Conservation (phyloP, 805 yeast genomes). For the Ogataea siamensis region DNA sequence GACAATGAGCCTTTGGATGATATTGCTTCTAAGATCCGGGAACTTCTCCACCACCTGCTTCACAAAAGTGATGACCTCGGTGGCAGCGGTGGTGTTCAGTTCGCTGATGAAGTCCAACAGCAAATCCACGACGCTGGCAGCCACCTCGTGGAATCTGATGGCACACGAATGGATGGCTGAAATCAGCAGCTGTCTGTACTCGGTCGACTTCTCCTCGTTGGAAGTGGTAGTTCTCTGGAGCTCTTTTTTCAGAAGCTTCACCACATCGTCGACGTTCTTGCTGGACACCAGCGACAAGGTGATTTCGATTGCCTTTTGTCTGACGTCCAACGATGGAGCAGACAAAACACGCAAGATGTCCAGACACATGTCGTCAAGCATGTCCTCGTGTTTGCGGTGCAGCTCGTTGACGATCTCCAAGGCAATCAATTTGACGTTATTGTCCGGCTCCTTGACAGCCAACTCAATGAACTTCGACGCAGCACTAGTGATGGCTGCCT, state of each 20-base stretch:
- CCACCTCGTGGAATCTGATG: slow-evolving; percentile 83
- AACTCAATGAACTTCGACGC: slow-evolving; percentile 85
- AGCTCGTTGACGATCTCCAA: slow-evolving; percentile 81
- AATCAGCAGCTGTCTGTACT: slow-evolving; percentile 85
- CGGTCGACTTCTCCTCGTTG: slow-evolving; percentile 76
- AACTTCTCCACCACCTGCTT: slow-evolving; percentile 92
- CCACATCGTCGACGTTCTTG: slow-evolving; percentile 92
- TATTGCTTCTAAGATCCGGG: slow-evolving; percentile 70
- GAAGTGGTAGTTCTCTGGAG: slow-evolving; percentile 67
- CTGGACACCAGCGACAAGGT: slow-evolving; percentile 77
- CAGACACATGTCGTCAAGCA: slow-evolving; percentile 76
- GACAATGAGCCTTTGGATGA: slow-evolving; percentile 59
- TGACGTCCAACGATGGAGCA: slow-evolving; percentile 89
- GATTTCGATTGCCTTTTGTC: slow-evolving; percentile 81
- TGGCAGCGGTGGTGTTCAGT: slow-evolving; percentile 78
- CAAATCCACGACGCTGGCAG: slow-evolving; percentile 85
- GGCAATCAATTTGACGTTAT: slow-evolving; percentile 89
- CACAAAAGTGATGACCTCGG: slow-evolving; percentile 85
- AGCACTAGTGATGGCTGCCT: slow-evolving; percentile 68
- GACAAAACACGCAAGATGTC: slow-evolving; percentile 83
- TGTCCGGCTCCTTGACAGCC: slow-evolving; percentile 91
- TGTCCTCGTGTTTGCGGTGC: slow-evolving; percentile 72
- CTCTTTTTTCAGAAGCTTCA: slow-evolving; percentile 89
- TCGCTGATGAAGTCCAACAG: slow-evolving; percentile 84
- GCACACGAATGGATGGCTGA: slow-evolving; percentile 89